Base-by-base conservation (phyloP, 2,329 filamentous ascomycete genomes). In the Monilinia aucupariae region DNA sequence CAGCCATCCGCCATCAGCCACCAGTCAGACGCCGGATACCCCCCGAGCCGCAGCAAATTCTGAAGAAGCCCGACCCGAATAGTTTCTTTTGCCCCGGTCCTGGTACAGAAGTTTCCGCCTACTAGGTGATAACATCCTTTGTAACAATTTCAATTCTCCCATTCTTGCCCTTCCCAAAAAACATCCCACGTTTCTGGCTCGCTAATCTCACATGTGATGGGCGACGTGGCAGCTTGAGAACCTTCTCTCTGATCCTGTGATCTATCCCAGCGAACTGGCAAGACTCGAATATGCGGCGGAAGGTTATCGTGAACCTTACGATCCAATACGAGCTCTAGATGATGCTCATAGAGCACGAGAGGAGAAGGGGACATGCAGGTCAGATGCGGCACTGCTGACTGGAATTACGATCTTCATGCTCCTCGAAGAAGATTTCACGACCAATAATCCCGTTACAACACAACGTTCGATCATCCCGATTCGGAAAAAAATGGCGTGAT, bases 1-100 rank as follows among this genome's bases (percentile, higher is more conserved):
- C n/a, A 54, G 49, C 41, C 49, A 61, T 30, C 49, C 52, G 34
- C 22, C 34, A 55, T 39, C n/a, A 54, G 49, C 41, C 49, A 61
- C 30, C 49, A 61, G 34, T 30, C 34, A 55, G 8, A 12, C 45
- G 27, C 30, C 30, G 22, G 54, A 47, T 48, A 20, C 10, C 54
- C 6, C 34, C 41, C 54, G 41, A 22, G 30, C 39, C 20, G 41
- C 54, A 48, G 13, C n/a, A 22, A 34, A 45, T 7, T 45, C 27
- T 25, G 20, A 25, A 45, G n/a, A 22, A 32, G 13, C 13, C 41
- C 15, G 12, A 27, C 41, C 34, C 8, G 15, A 41, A 27, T 54
- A 20, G 34, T 34, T 45, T 25, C 12, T 56, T 56, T 32, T 56
- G 7, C 12, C 22, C 27, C 20, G 41, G 20, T 56, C 22, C 27